Percentiles rank a stretch among this genome's conserved stretches.
Conservation (phyloP, 1,284 basidiomycete genomes). For the Lentinula novae-zelandiae region DNA sequence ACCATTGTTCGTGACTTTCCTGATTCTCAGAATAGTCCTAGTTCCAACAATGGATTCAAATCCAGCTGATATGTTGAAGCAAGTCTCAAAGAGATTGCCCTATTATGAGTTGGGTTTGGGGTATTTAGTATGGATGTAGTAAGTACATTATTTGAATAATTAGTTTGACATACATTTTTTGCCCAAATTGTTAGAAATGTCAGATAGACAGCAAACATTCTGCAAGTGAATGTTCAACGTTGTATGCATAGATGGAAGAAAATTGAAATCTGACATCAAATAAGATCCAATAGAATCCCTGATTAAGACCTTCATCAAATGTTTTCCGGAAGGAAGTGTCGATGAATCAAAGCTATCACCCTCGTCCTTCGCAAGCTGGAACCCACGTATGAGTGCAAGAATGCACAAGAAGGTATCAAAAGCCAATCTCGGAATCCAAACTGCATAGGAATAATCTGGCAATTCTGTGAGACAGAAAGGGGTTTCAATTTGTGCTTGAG, state of each 20-base stretch:
- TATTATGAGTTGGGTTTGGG: conserved; percentile 11
- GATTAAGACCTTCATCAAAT: conserved; percentile 45
- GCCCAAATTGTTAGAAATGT: conserved; percentile 52
- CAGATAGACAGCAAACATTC: conserved; percentile 52
- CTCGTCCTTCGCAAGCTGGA: conserved; percentile 27
- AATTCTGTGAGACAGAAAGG: conserved; percentile 41
- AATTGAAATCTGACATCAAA: conserved; percentile 36
- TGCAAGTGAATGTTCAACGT: conserved; percentile 17
- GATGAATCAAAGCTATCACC: conserved; percentile 29
- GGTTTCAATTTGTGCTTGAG: conserved; percentile 16
- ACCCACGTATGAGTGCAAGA: conserved; percentile 46
- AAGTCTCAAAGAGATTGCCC: conserved; percentile 41
- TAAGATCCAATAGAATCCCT: conserved; percentile 56
- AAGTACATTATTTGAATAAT: neutral
- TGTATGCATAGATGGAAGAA: neutral
- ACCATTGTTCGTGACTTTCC: conserved; percentile 22
- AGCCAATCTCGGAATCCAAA: conserved; percentile 55
- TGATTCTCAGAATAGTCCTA: conserved; percentile 52
- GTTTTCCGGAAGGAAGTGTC: conserved; percentile 37
- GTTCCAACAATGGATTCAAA: conserved; percentile 54
- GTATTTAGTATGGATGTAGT: neutral
- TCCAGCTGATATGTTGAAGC: conserved; percentile 52
- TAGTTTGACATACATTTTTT: conserved; percentile 31
- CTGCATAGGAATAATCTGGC: conserved; percentile 43
- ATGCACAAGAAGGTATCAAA: conserved; percentile 50